These are phyloP conservation scores for Cadophora malorum DNA, from an alignment of 2,329 filamentous ascomycete genomes.

Conservation along the genomic window DNA sequence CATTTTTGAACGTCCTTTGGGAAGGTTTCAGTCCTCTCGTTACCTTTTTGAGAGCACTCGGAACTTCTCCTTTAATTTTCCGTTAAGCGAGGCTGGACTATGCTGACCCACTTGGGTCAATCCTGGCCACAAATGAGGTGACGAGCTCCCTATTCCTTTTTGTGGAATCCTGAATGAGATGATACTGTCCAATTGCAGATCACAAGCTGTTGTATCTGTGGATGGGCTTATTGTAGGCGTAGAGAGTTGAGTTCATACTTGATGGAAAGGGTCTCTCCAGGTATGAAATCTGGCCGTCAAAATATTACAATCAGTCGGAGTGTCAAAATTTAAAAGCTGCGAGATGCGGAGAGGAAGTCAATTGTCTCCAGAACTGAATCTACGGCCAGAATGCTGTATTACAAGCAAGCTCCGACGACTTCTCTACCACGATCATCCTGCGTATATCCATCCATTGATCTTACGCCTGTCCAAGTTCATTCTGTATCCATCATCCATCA, in stretches of 20 bases:
- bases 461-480: not conserved
- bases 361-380: not conserved
- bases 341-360: not conserved
- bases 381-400: not conserved
- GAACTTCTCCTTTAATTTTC: not conserved
- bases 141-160: too few relatives aligned
- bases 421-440: not conserved
- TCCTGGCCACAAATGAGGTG: too few relatives aligned
- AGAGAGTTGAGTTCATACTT: too few relatives aligned
- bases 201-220: too few relatives aligned
- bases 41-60: not conserved
- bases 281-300: not conserved
- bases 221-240: too few relatives aligned
- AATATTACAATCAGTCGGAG: not conserved
- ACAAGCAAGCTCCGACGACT: conserved; percentile 4
- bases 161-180: too few relatives aligned
- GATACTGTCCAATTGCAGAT: too few relatives aligned
- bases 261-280: not conserved
- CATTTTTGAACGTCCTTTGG: not conserved
- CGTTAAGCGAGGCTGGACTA: not conserved
- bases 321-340: not conserved
- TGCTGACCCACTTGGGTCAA: not conserved
- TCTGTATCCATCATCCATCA: conserved; percentile 3
- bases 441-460: conserved; percentile 18
- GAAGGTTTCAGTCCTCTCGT: not conserved